Conservation (phyloP, 345 rosid genomes). For the Lagerstroemia speciosa region DNA sequence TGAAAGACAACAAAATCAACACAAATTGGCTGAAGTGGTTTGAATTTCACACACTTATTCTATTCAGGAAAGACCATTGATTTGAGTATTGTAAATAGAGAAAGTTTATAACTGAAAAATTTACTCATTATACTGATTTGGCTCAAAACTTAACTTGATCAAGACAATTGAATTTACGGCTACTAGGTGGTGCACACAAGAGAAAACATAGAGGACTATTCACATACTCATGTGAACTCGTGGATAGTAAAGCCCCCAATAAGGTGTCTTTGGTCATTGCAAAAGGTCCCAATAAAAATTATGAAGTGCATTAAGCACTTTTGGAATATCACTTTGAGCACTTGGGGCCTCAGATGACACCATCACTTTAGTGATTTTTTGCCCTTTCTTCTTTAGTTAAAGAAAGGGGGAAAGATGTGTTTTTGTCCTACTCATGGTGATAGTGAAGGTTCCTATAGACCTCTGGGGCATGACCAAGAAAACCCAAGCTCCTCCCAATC, state of each 20-base stretch:
- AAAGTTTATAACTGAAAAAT: no score
- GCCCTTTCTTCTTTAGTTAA: neutral
- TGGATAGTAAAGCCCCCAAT: constrained; percentile 11
- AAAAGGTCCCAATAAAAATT: constrained; percentile 11
- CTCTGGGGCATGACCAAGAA: constrained; percentile 16
- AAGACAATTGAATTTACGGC: no score
- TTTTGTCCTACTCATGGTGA: constrained; percentile 49
- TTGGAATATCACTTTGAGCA: constrained; percentile 8
- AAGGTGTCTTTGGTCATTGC: constrained; percentile 17
- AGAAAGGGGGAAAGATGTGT: constrained; percentile 15
- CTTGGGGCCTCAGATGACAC: constrained; percentile 19
- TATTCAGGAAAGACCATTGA: no score
- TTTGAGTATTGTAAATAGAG: no score
- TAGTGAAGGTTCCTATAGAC: constrained; percentile 24
- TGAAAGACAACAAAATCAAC: neutral
- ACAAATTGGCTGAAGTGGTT: no score
- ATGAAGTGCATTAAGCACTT: constrained; percentile 15
- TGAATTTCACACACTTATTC: no score
- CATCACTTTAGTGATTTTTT: constrained; percentile 8
- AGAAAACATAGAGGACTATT: neutral
- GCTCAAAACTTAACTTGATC: no score
- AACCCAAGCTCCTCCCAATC: neutral
- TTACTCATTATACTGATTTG: no score
- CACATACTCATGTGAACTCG: constrained; percentile 19
- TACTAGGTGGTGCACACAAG: neutral